phyloP scores from a whole-genome alignment of 2,329 filamentous ascomycete genomes.

The Epichloe brachyelytri region DNA sequence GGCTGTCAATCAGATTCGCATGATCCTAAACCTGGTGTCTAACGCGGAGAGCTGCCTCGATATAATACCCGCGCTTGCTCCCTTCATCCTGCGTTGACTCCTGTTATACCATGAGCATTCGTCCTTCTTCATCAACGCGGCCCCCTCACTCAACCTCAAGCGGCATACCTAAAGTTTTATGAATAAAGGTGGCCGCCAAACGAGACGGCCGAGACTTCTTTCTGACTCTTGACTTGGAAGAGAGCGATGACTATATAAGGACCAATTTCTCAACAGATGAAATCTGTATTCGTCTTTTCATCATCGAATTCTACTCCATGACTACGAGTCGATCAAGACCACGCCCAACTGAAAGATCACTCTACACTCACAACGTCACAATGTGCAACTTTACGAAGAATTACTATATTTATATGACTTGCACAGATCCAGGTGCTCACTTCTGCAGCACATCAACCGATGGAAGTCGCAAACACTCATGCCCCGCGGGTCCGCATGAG shows the following conservation, averaged over 20 bases:
- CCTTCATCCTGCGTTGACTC: background rate
- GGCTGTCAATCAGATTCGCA: background rate
- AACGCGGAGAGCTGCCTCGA: background rate
- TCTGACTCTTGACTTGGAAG: no score
- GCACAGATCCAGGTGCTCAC: constrained; percentile 54
- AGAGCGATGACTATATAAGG: no score
- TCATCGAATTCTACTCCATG: no score
- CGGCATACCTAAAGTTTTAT: no score
- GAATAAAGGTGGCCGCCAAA: no score
- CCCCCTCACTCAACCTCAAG: no score
- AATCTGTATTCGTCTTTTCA: no score
- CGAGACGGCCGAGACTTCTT: no score
- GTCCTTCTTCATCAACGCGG: no score
- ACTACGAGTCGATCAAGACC: no score
- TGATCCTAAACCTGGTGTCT: background rate
- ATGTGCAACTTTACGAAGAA: constrained; percentile 61
- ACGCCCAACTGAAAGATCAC: no score
- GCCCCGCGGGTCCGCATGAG: constrained; percentile 55
- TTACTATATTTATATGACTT: constrained; percentile 65
- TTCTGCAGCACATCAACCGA: constrained; percentile 60
- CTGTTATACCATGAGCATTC: no score
- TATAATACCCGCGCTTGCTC: background rate
- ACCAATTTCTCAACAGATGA: background rate
- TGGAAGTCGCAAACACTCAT: constrained; percentile 46
- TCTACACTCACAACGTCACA: constrained; percentile 8